Evolutionary conservation across 768 basidiomycete species (phyloP).

Genomic region (Mycena chlorophos): DNA sequence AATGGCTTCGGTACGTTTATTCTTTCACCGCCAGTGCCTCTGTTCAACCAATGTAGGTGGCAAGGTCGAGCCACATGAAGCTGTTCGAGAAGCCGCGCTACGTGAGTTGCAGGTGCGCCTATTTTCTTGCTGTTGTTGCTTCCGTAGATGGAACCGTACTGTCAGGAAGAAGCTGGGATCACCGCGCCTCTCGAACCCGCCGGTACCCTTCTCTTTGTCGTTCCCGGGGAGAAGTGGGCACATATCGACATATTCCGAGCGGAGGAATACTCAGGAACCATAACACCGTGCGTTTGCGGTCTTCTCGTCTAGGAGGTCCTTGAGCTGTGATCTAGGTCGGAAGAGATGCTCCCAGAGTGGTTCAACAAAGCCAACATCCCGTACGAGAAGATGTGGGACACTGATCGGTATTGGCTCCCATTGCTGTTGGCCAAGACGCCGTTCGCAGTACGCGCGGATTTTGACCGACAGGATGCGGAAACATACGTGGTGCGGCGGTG

Average conservation of each 20-base stretch:
- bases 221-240: conserved; percentile 52
- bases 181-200: conserved; percentile 60
- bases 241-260: conserved; percentile 75
- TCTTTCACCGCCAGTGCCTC: not conserved
- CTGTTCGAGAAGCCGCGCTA: conserved; percentile 64
- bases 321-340: conserved; percentile 68
- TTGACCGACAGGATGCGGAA: conserved; percentile 33
- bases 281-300: conserved; percentile 62
- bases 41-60: conserved; percentile 44
- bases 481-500: conserved; percentile 38
- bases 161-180: conserved; percentile 85
- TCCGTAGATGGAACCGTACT: too few species aligned
- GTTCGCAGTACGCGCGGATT: conserved; percentile 51
- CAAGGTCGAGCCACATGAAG: conserved; percentile 79
- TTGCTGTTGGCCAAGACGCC: conserved; percentile 44
- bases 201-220: conserved; percentile 67
- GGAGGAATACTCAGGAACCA: conserved; percentile 54
- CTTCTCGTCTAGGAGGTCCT: conserved; percentile 1
- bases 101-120: conserved; percentile 64
- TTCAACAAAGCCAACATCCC: conserved; percentile 58
- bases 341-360: conserved; percentile 89
- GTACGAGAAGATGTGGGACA: conserved; percentile 59
- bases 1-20: conserved; percentile 74
- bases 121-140: not conserved
- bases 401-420: conserved; percentile 71